These are phyloP conservation scores for Globisporangium viniferum DNA, from an alignment of 352 stramenopile genomes.

Conservation along the genomic window DNA sequence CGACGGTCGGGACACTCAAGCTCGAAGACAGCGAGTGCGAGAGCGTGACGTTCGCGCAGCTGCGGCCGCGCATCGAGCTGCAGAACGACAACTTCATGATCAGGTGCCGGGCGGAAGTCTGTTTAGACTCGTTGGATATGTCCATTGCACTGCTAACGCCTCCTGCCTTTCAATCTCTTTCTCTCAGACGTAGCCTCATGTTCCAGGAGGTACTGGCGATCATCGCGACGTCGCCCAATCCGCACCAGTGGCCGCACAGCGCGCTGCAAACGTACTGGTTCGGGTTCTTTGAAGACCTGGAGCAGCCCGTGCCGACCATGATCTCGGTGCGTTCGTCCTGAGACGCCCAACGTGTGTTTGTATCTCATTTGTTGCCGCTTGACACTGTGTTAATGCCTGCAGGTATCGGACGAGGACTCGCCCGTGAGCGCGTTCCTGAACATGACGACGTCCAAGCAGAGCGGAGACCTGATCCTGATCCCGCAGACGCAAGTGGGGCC, in stretches of 20 bases:
- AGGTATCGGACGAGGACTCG: slow-evolving; percentile 41
- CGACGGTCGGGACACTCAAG: slow-evolving; percentile 60
- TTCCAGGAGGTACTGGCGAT: slow-evolving; percentile 78
- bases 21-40: slow-evolving; percentile 57
- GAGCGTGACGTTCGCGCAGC: slow-evolving; percentile 56
- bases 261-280: slow-evolving; percentile 80
- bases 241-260: slow-evolving; percentile 58
- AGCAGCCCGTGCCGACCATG: slow-evolving; percentile 35
- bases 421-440: slow-evolving; percentile 55
- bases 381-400: neutral
- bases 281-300: slow-evolving; percentile 47
- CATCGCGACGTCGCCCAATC: slow-evolving; percentile 54
- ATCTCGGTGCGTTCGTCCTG: slow-evolving; percentile 33
- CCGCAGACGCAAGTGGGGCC: slow-evolving; percentile 78
- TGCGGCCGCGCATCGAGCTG: slow-evolving; percentile 66
- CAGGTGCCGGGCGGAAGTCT: slow-evolving; percentile 8
- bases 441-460: slow-evolving; percentile 70
- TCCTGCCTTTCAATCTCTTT: neutral
- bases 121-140: too few species aligned
- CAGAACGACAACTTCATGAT: slow-evolving; percentile 62
- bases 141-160: neutral
- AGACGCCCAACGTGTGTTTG: neutral
- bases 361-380: neutral
- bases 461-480: slow-evolving; percentile 66
- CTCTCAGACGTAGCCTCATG: slow-evolving; percentile 46